A percentile compares a stretch with the other conserved stretches of the same genome.
phyloP scores from a whole-genome alignment of 208 protist species.

The Giardia duodenalis region DNA sequence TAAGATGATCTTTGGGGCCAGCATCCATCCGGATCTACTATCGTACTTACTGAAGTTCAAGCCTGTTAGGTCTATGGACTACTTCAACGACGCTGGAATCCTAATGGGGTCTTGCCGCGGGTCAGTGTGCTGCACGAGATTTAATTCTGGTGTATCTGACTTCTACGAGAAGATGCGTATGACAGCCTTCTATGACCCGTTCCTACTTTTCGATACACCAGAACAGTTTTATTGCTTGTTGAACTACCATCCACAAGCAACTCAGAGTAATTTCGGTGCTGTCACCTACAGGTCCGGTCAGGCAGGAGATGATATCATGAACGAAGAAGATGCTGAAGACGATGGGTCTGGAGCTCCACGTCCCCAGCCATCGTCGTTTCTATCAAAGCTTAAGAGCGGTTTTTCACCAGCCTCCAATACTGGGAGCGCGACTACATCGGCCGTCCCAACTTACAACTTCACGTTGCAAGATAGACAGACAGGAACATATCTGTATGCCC shows the following conservation, averaged over 20 bases:
- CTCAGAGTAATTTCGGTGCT: neutral
- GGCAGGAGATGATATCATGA: neutral
- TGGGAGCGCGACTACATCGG: neutral
- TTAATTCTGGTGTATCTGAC: neutral
- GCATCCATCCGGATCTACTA: neutral
- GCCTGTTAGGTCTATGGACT: neutral
- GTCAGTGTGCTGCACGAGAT: neutral
- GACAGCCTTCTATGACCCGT: neutral
- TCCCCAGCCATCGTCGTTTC: no score
- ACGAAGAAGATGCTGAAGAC: neutral
- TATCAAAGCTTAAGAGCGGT: no score
- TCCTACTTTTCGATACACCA: neutral
- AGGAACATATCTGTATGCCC: neutral
- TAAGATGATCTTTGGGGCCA: conserved; percentile 4
- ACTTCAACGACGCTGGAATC: neutral
- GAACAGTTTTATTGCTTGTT: conserved; percentile 16
- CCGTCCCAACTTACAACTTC: neutral
- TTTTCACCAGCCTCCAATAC: no score
- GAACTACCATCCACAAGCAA: neutral
- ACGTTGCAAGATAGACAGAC: neutral
- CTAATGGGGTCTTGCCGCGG: neutral
- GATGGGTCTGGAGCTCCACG: neutral
- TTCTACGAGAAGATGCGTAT: neutral
- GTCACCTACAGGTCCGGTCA: no score
- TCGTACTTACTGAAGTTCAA: neutral